These are phyloP conservation scores for Botrytis elliptica DNA, from an alignment of 2,329 filamentous ascomycete genomes.

Conservation along the genomic window DNA sequence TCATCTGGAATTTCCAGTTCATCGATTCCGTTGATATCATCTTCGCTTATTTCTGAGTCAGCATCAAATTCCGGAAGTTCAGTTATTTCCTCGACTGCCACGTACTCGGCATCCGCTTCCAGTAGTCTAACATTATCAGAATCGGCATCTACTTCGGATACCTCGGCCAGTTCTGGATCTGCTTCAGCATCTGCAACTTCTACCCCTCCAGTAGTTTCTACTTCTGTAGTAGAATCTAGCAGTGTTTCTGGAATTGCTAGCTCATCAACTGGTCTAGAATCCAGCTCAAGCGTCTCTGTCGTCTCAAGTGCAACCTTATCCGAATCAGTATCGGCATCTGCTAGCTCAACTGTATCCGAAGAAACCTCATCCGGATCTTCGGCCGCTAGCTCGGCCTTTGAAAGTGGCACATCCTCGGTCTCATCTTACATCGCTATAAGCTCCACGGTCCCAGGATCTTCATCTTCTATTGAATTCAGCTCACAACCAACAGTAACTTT, in stretches of 20 bases:
- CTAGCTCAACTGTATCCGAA: background rate
- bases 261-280: background rate
- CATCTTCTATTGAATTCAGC: background rate
- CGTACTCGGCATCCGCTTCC: background rate
- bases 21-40: background rate
- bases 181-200: background rate
- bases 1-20: background rate
- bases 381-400: background rate
- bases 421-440: background rate
- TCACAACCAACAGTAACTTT: constrained; percentile 1
- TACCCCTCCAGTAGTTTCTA: background rate
- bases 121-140: background rate
- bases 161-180: background rate
- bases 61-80: background rate
- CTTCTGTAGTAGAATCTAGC: background rate
- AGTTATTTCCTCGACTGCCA: background rate
- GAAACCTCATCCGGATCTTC: background rate
- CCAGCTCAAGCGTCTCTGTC: background rate
- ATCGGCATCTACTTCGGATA: background rate
- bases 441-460: background rate
- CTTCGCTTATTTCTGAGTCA: background rate
- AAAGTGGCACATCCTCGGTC: background rate
- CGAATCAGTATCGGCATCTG: background rate
- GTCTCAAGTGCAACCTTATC: background rate
- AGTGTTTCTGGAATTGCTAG: background rate